Evolutionary conservation across 169 alveolate species (phyloP), one percentile per base, ranked within the genome.

Genomic region (Miamiensis avidus): DNA sequence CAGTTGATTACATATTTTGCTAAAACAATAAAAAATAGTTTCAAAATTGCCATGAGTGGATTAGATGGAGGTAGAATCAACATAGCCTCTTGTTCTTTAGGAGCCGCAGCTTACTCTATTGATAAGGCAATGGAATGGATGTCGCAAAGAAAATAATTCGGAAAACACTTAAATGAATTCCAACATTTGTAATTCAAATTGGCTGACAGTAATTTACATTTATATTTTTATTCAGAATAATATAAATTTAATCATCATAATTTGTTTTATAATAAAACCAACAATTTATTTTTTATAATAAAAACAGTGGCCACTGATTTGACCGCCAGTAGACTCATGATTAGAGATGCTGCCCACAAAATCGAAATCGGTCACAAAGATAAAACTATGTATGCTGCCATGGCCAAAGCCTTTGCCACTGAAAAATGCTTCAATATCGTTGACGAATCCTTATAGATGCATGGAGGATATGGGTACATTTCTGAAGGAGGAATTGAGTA

Each of bases 51-150:
- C 11, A 84, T 94, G 92, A 74, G 86, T 32, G 97, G 94, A 33
- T 86, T 94, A 32, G 96, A 94, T 79, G 96, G 96, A 26, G 97
- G 97, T 0, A 85, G 97, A 83, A 79, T 94, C 16, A 94, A 94
- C 74, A 94, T 94, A 75, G 93, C 96, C 27, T 78, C 91, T 74
- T 87, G 94, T 74, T 84, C 92, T 69, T 84, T 94, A 29, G 97
- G 97, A 33, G 95, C 94, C 31, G 96, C 97, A 16, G 91, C 95
- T 74, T 82, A 31, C 34, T 90, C 94, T 15, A 76, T 94, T 64
- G 94, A 89, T 29, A 49, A 75, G 32, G 90, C 97, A 0, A 87
- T 81, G 75, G 91, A 89, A 15, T 94, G 93, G 78, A 73, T 94
- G 74, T 78, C 84, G 65, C 86, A 84, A 27, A 82, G 97, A 76